phyloP scores from a whole-genome alignment of 2,329 filamentous ascomycete species.

The Claviceps pazoutovae region DNA sequence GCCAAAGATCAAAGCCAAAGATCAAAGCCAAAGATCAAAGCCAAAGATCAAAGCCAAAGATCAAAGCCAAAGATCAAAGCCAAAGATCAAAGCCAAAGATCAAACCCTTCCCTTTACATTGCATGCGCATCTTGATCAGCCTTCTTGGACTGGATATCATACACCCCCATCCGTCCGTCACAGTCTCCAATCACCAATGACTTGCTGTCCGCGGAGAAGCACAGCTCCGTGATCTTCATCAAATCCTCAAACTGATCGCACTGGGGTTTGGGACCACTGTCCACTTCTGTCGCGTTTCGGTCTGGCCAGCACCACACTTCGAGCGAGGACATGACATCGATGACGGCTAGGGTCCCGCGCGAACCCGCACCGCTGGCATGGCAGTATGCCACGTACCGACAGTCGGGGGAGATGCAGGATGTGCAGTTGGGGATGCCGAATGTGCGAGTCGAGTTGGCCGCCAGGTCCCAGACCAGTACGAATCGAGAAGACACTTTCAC shows the following conservation, averaged over 20 bases:
- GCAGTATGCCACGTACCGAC: slow-evolving; percentile 26
- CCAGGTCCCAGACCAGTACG: slow-evolving; percentile 27
- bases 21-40: background rate
- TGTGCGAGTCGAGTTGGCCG: slow-evolving; percentile 21
- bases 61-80: background rate
- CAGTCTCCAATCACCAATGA: slow-evolving; percentile 22
- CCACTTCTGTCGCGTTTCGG: slow-evolving; percentile 13
- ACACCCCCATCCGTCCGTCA: slow-evolving; percentile 22
- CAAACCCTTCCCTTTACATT: background rate
- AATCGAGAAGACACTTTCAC: slow-evolving; percentile 19
- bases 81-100: background rate
- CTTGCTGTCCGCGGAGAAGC: slow-evolving; percentile 24
- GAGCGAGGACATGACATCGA: slow-evolving; percentile 23
- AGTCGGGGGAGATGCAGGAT: slow-evolving; percentile 26
- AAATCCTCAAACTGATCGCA: slow-evolving; percentile 21
- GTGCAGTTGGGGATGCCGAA: slow-evolving; percentile 26
- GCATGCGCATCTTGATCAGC: background rate
- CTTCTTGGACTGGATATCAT: slow-evolving; percentile 18
- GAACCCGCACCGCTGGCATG: slow-evolving; percentile 20
- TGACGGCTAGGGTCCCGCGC: slow-evolving; percentile 20
- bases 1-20: too few relatives aligned
- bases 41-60: background rate
- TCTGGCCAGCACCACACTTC: slow-evolving; percentile 26
- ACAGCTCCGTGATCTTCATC: slow-evolving; percentile 22
- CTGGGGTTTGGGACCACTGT: slow-evolving; percentile 11